phyloP scores from a whole-genome alignment of 2,329 filamentous ascomycete genomes.

The Paraconiothyrium brasiliense region DNA sequence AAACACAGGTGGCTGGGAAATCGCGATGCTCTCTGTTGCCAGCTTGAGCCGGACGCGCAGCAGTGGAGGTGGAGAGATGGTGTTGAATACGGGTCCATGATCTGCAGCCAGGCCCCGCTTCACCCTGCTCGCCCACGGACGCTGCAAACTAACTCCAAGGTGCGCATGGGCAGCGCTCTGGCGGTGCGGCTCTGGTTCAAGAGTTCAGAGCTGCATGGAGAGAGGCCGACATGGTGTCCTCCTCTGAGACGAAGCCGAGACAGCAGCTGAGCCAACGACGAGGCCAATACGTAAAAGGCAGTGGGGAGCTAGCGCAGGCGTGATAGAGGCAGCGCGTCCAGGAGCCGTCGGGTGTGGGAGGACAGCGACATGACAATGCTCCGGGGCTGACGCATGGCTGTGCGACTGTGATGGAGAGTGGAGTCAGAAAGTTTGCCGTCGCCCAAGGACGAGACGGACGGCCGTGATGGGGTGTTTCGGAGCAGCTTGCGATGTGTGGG shows the following conservation, averaged over 20 bases:
- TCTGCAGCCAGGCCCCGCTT: slow-evolving; percentile 35
- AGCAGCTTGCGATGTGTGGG: slow-evolving; percentile 14
- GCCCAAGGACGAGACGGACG: background rate
- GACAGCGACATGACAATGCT: background rate
- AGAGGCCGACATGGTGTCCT: slow-evolving; percentile 35
- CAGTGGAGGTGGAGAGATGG: slow-evolving; percentile 13
- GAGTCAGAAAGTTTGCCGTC: slow-evolving; percentile 10
- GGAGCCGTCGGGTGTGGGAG: background rate
- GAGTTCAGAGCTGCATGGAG: slow-evolving; percentile 22
- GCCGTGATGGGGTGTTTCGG: slow-evolving; percentile 1
- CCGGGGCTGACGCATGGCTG: slow-evolving; percentile 12
- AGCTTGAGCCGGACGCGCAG: background rate
- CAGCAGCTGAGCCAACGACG: slow-evolving; percentile 38
- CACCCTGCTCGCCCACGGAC: slow-evolving; percentile 21
- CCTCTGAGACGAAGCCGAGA: slow-evolving; percentile 46
- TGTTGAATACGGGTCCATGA: slow-evolving; percentile 28
- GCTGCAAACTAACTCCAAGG: background rate
- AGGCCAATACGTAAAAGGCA: background rate
- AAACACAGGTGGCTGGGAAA: background rate
- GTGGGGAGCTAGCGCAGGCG: background rate
- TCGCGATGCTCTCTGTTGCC: background rate
- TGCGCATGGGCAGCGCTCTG: slow-evolving; percentile 36
- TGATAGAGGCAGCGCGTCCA: slow-evolving; percentile 11
- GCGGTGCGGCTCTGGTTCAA: slow-evolving; percentile 28
- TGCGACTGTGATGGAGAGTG: slow-evolving; percentile 8